Percentiles rank a stretch among this genome's conserved stretches.
phyloP scores from a whole-genome alignment of 768 basidiomycete species.

The Boletus eberwhitei region DNA sequence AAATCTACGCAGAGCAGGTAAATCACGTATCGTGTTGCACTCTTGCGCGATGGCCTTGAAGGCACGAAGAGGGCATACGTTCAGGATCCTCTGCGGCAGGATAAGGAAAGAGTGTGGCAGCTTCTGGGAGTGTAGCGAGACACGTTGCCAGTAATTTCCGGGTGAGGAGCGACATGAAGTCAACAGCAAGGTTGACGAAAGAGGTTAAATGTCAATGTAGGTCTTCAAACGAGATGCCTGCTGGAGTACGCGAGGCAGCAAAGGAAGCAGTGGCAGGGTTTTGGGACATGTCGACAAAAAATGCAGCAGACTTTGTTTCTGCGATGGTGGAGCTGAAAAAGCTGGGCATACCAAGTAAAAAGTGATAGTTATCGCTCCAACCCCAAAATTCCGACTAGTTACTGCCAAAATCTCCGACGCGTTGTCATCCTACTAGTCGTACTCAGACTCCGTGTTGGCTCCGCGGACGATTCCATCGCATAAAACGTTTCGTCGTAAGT shows the following conservation, averaged over 20 bases:
- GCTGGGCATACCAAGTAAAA: too few species aligned
- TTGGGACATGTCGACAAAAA: conserved; percentile 49
- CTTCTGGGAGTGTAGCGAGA: conserved; percentile 55
- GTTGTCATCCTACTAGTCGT: too few species aligned
- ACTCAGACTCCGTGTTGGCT: background rate
- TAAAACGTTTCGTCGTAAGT: background rate
- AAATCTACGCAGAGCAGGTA: conserved; percentile 35
- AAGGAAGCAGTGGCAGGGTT: conserved; percentile 44
- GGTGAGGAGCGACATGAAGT: conserved; percentile 48
- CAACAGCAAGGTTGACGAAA: conserved; percentile 1
- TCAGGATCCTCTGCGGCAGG: conserved; percentile 73
- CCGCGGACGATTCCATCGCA: background rate
- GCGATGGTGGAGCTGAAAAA: conserved; percentile 65
- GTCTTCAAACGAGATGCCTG: conserved; percentile 94
- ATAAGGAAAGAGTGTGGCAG: conserved; percentile 64
- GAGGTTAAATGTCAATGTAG: conserved; percentile 38
- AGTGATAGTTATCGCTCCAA: too few species aligned
- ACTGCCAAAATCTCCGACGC: too few species aligned
- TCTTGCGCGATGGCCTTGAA: conserved; percentile 76
- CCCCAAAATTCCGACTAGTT: too few species aligned
- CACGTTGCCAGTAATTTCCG: conserved; percentile 76
- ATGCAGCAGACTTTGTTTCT: conserved; percentile 61
- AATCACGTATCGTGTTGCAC: conserved; percentile 69
- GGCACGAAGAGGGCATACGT: conserved; percentile 76
- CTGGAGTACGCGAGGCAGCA: conserved; percentile 73